Evolutionary conservation across 1,284 basidiomycete genomes (phyloP), one percentile per base, ranked within the genome.

Genomic region (Phellinidium pouzarii): DNA sequence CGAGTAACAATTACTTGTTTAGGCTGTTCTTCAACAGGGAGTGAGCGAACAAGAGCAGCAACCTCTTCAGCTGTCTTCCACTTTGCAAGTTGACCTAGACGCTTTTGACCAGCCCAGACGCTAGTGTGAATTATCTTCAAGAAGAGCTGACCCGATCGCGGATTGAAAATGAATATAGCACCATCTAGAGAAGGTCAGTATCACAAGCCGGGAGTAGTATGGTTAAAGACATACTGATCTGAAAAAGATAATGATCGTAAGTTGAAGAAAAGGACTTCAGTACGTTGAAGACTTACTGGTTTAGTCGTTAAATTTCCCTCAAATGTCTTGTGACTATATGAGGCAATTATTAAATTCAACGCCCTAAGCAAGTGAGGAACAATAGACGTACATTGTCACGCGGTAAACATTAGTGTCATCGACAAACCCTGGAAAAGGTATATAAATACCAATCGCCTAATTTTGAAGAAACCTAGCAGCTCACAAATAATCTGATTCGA

Each of bases 31-130:
- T 99, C 94, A 43, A 99, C 94, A 12, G 96, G 96, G 31, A 99
- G 72, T 41, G 95, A 98, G 57, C 95, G 91, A 60, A 99, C 90
- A 60, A 99, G 74, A 0, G 96, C 96, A 19, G 96, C 95, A 11
- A 98, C 96, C 84, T 99, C 96, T 82, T 99, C 96, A 12, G 96
- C 96, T 12, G 94, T 98, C 77, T 97, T 97, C 96, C 96, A 99
- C 73, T 99, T 99, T 44, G 96, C 96, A 53, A 99, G 79, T 71
- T 99, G 96, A 60, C 96, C 96, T 42, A 99, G 82, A 86, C 96
- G 96, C 72, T 99, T 99, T 71, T 99, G 96, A 64, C 96, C 95
- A 44, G 95, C 95, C 96, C 96, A 99, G 11, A 99, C 95, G 60
- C 94, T 97, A 0, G 95, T 99, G 70, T 99, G 96, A 61, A 99